phyloP scores from a whole-genome alignment of 2,329 filamentous ascomycete species.

The Ophiostoma piceae region DNA sequence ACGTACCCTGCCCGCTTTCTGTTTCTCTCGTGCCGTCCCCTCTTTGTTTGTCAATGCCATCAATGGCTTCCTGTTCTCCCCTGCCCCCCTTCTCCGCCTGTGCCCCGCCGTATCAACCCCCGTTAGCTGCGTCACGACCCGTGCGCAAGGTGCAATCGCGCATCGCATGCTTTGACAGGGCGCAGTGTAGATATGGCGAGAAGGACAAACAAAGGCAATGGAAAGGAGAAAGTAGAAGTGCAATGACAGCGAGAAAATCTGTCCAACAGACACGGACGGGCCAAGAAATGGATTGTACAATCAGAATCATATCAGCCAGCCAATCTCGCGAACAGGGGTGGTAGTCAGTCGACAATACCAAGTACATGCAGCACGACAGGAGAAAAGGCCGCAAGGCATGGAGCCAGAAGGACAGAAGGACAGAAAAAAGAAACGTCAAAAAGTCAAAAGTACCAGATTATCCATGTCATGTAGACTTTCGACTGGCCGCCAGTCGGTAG shows the following conservation, averaged over 20 bases:
- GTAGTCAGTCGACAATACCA: not conserved
- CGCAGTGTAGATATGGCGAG: not conserved
- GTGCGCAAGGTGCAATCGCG: slow-evolving; percentile 14
- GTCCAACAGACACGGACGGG: not conserved
- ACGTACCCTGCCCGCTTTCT: not conserved
- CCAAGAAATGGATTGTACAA: not conserved
- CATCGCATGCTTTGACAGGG: slow-evolving; percentile 16
- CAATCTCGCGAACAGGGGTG: not conserved
- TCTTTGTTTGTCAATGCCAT: slow-evolving; percentile 5
- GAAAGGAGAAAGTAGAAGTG: no score
- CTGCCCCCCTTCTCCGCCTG: not conserved
- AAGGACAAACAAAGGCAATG: not conserved
- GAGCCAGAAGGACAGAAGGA: not conserved
- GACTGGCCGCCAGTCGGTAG: not conserved
- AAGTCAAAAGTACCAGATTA: not conserved
- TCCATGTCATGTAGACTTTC: not conserved
- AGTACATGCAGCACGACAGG: not conserved
- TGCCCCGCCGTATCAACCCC: slow-evolving; percentile 20
- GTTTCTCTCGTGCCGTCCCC: not conserved
- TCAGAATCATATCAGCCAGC: not conserved
- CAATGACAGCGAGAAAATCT: not conserved
- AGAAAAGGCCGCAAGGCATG: not conserved
- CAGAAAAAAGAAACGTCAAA: not conserved
- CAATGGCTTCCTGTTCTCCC: slow-evolving; percentile 1
- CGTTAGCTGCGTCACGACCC: slow-evolving; percentile 16